Evolutionary conservation across 2,329 filamentous ascomycete genomes (phyloP), one percentile per base, ranked within the genome.

Genomic region (Mycosphaerella sp.): DNA sequence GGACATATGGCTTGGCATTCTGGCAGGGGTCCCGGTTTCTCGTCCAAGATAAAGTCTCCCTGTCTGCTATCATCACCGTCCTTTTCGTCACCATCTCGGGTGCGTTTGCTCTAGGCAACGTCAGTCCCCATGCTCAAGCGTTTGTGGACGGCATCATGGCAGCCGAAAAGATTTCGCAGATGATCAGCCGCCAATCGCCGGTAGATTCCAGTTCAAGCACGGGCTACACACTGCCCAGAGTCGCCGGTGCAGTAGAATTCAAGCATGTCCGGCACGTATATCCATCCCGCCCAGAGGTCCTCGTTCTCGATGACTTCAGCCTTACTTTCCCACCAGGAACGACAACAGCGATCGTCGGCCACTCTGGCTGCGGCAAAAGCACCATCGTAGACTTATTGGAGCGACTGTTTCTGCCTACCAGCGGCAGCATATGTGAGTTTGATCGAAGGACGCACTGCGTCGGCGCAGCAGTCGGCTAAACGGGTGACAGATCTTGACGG

Each of bases 351-450:
- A 67, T 75, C 14, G 71, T 74, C 26, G 72, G 73, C 12, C 62
- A 70, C 12, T 72, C 70, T 2, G 72, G 72, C 12, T 72, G 69
- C 54, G 72, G 72, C 26, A 74, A 74, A 47, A 70, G 67, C 1
- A 74, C 73, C 1, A 67, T 74, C 29, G 69, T 70, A 2, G 65
- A 64, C 29, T 62, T 75, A 1, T 34, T 74, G 17, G 55, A 53
- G 21, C 55, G 64, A 48, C 52, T 61, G 8, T 76, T 74, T 53
- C 72, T 74, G 49, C 68, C 71, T 2, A 59, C 60, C 6, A 65
- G 67, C 3, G 14, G 52, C 14, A 10, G 4, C 10, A 11, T 38
- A 29, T 29, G 26, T 29, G 6, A 29, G 26, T 29, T 29, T 29
- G 26, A 29, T 29, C 26, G 26, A 29, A 29, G 26, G 5, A 29